A percentile compares a stretch with the other conserved stretches of the same genome.
These are phyloP conservation scores for Diaporthe vaccinii DNA, from an alignment of 2,329 filamentous ascomycete species.

Conservation along the genomic window DNA sequence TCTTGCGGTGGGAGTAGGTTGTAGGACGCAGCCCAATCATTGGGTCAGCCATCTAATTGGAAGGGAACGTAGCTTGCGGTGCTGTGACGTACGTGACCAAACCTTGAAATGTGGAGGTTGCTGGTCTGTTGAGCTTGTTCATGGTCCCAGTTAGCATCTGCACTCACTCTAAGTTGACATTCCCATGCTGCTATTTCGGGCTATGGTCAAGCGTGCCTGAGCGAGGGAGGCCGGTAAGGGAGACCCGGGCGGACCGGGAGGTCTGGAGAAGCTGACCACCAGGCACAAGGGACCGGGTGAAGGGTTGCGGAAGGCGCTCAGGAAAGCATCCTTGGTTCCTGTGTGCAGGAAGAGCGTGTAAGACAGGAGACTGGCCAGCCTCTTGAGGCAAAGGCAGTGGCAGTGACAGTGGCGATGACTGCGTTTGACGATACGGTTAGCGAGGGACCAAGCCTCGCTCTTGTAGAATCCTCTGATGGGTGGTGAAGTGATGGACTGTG, in stretches of 20 bases:
- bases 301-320: not conserved
- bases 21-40: not conserved
- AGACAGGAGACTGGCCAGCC: not conserved
- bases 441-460: not conserved
- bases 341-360: not conserved
- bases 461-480: not conserved
- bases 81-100: slow-evolving; percentile 6
- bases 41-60: not conserved
- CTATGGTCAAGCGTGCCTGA: not conserved
- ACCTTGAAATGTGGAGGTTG: not conserved
- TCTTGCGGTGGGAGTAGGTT: not conserved
- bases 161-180: not conserved
- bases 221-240: not conserved
- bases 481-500: not conserved
- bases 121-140: not conserved
- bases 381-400: not conserved
- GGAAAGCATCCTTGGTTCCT: not conserved
- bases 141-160: not conserved
- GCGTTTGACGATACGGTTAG: not conserved
- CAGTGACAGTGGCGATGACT: not conserved
- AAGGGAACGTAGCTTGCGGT: not conserved
- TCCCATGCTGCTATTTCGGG: slow-evolving; percentile 35
- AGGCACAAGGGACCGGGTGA: not conserved
- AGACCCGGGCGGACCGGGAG: slow-evolving; percentile 29
- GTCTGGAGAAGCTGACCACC: slow-evolving; percentile 18